Base-by-base conservation (phyloP, 2,329 filamentous ascomycete genomes). In the Elsinoe arachidis region DNA sequence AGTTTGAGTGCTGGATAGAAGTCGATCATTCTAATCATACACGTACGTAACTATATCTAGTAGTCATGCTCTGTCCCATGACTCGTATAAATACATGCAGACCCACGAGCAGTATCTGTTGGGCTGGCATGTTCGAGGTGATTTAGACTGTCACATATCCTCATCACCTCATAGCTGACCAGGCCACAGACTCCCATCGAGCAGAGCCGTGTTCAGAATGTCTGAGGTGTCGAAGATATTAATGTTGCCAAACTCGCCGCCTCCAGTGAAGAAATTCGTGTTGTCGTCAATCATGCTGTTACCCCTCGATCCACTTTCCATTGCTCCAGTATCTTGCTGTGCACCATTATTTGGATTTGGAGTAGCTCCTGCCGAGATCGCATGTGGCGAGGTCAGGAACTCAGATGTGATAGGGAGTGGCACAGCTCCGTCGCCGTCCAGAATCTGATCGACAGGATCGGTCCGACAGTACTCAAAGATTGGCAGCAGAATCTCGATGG, bases 141-240 rank as follows among this genome's bases (percentile, higher is more conserved):
- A 2, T 9, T 9, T 5, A 30, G 26, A 30, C 26, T 30, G 3
- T 30, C 26, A 9, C 4, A 30, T 30, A 5, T 30, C 26, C 12
- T 39, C 15, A 9, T 35, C 33, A 56, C n/a, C n/a, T n/a, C n/a
- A n/a, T n/a, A 56, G 15, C 21, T 56, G 54, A 23, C 54, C 54
- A 6, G 54, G 54, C 54, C 54, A 56, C 2, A 56, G 41, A 34
- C 54, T 56, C 9, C 54, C 54, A 30, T 56, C 54, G 10, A 56
- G 33, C 17, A 56, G 33, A n/a, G 54, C 43, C 15, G 43, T 47
- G 23, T 56, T 56, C 1, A 56, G 54, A 14, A 56, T 56, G 21
- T 56, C 54, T 30, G 54, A 56, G 12, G 54, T 56, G 21, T 56
- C 54, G 30, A 56, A 56, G 15, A 56, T 56, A 34, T 56, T 56